phyloP scores from a whole-genome alignment of 2,329 filamentous ascomycete species.

The Paecilomyces variotii region DNA sequence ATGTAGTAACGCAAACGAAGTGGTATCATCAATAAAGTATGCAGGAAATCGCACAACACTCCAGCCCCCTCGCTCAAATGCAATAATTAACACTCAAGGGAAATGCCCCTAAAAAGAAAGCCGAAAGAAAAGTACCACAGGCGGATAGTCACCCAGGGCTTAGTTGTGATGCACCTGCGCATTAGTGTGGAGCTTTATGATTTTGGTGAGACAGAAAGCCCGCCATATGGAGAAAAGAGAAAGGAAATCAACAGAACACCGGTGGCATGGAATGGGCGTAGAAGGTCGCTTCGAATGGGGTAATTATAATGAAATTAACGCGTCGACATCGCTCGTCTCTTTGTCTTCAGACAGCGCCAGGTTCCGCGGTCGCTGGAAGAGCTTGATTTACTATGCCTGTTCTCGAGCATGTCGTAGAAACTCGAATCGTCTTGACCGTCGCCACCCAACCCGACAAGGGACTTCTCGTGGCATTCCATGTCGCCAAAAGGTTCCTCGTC shows the following conservation, averaged over 20 bases:
- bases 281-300: not conserved
- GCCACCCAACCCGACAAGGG: not conserved
- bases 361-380: not conserved
- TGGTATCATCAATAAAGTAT: conserved; percentile 4
- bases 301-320: not conserved
- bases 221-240: not conserved
- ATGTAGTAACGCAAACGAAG: not conserved
- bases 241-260: not conserved
- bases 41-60: not conserved
- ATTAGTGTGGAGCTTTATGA: not conserved
- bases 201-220: not conserved
- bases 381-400: not conserved
- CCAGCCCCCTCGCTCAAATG: not conserved
- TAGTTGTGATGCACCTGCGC: not conserved
- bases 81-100: not conserved
- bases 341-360: not conserved
- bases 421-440: conserved; percentile 2
- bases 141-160: not conserved
- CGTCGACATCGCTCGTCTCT: not conserved
- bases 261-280: not conserved
- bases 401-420: not conserved
- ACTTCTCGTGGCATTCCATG: conserved; percentile 17
- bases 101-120: not conserved
- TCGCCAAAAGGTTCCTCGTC: conserved; percentile 17
- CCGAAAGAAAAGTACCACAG: not conserved